phyloP scores from a whole-genome alignment of 805 yeast species.

The Cyberlindnera euphorbiae region DNA sequence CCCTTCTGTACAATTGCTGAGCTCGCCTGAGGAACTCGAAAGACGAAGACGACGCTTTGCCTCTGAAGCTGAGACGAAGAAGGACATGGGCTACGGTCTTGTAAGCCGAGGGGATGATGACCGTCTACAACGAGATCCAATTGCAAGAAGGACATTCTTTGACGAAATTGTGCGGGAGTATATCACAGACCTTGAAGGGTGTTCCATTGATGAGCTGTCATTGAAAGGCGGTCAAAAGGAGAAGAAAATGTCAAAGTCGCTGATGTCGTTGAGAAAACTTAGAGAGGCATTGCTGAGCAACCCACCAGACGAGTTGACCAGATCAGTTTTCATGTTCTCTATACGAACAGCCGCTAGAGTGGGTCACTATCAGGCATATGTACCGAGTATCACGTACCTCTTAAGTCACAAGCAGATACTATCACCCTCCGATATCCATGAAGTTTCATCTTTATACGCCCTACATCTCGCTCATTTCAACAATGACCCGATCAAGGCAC shows the following conservation, averaged over 20 bases:
- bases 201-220: no score
- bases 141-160: slow-evolving; percentile 39
- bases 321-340: slow-evolving; percentile 45
- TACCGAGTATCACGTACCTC: slow-evolving; percentile 45
- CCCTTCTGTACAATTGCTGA: not conserved
- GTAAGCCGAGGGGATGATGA: slow-evolving; percentile 57
- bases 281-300: slow-evolving; percentile 48
- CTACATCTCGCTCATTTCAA: slow-evolving; percentile 36
- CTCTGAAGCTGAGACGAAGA: slow-evolving; percentile 20
- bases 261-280: slow-evolving; percentile 44
- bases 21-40: slow-evolving; percentile 14
- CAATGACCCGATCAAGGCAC: slow-evolving; percentile 15
- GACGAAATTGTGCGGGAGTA: slow-evolving; percentile 29
- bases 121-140: slow-evolving; percentile 40
- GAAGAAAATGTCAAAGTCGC: slow-evolving; percentile 20
- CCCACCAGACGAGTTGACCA: slow-evolving; percentile 37
- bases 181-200: no score
- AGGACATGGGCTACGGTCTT: slow-evolving; percentile 40
- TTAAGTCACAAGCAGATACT: slow-evolving; percentile 21
- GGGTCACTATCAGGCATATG: slow-evolving; percentile 52
- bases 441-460: slow-evolving; percentile 36
- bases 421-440: slow-evolving; percentile 32
- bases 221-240: no score
- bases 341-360: slow-evolving; percentile 41
- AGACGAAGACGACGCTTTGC: slow-evolving; percentile 33